Base-by-base conservation (phyloP, 208 protist species). In the Plasmodiophora brassicae region DNA sequence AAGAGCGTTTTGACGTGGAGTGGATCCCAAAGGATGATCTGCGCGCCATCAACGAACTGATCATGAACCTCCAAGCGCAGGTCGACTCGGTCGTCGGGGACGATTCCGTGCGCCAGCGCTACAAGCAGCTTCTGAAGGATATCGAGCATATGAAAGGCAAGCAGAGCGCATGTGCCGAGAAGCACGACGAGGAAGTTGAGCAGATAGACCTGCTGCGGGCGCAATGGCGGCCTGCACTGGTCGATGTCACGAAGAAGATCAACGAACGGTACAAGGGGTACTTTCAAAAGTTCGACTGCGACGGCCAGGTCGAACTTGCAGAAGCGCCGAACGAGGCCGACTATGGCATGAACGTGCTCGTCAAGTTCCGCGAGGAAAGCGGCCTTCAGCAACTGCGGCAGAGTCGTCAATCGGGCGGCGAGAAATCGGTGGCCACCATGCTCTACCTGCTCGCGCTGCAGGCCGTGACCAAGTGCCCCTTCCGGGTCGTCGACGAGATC, bases 401-500 rank as follows among this genome's bases (percentile, higher is more conserved):
- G 28, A 44, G 50, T 84, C 50, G 44, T 36, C 90, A 93, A 57
- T 91, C 88, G n/a, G 91, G 91, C 53, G 91, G 91, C 44, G 94
- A 96, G 88, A 87, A 92, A 38, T 91, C 87, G 0, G 93, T 96
- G 38, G 87, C 91, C 22, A 96, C 94, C 0, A 96, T 97, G 91
- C 45, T 96, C 1, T 97, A 94, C 86, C 83, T 97, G 0, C 90
- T 97, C 22, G 88, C 92, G 60, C 71, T 97, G 36, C 95, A 97
- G 89, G 72, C 88, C 32, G 53, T 96, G 8, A 94, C 93, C 20
- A 72, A 86, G n/a, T 93, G 87, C 45, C 95, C 95, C 20, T 96
- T 97, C 85, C 88, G 95, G 35, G 89, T 96, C 0, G 94, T 97
- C 10, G 95, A 97, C 89, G 94, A 96, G 91, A 96, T 96, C 71